Evolutionary conservation across 257 asterid genomes (phyloP).

Genomic region (Henckelia pumila): DNA sequence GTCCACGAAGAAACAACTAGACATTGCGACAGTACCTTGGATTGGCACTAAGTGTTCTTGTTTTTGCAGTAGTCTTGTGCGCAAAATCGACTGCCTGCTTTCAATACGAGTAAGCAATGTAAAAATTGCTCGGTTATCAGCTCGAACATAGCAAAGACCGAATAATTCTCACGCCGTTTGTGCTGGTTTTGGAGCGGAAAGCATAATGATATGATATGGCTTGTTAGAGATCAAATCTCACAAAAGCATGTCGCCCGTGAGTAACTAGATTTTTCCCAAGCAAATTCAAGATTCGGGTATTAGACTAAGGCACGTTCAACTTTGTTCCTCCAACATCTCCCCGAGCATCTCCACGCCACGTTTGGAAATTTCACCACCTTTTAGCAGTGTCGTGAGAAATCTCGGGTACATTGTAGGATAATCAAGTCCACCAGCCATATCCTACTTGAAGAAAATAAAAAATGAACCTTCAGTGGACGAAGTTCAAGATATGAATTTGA

Average conservation of each 20-base stretch:
- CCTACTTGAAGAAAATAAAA: slow-evolving; percentile 41
- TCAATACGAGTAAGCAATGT: too few species aligned
- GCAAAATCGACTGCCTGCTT: background rate
- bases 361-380: slow-evolving; percentile 79
- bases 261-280: slow-evolving; percentile 2
- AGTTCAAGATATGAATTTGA: background rate
- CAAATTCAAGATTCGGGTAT: slow-evolving; percentile 21
- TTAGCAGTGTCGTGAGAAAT: slow-evolving; percentile 74
- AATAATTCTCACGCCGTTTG: too few species aligned
- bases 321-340: slow-evolving; percentile 88
- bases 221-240: background rate
- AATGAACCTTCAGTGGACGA: slow-evolving; percentile 4
- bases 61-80: background rate
- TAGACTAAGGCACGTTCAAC: slow-evolving; percentile 36
- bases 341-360: slow-evolving; percentile 82
- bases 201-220: too few species aligned
- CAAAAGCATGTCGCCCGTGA: slow-evolving; percentile 19
- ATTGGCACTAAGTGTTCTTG: background rate
- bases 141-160: too few species aligned
- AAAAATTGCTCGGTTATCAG: too few species aligned
- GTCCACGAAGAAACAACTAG: background rate
- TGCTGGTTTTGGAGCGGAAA: too few species aligned
- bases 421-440: slow-evolving; percentile 53
- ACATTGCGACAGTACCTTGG: background rate
- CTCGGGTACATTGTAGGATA: slow-evolving; percentile 66